Conservation (phyloP, 768 basidiomycete species). For the Phlegmacium glaucopus region DNA sequence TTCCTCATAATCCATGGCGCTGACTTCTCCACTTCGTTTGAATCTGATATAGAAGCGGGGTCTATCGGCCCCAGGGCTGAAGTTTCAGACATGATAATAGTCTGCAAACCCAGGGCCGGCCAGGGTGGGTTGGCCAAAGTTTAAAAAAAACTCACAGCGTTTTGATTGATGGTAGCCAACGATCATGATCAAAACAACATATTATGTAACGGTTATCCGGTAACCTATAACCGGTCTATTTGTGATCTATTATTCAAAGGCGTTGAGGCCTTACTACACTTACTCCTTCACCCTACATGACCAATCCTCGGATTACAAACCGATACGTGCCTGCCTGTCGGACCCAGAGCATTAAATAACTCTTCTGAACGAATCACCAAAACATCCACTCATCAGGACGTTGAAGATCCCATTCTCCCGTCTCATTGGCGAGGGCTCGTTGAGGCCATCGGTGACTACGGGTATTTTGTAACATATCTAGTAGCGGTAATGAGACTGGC, state of each 20-base stretch:
- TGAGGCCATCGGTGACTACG: constrained; percentile 62
- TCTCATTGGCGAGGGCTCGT: constrained; percentile 66
- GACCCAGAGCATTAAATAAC: constrained; percentile 43
- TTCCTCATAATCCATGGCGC: constrained; percentile 65
- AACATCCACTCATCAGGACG: constrained; percentile 53
- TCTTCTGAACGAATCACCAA: constrained; percentile 47
- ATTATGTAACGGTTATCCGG: too few species aligned
- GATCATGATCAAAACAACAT: constrained; percentile 3
- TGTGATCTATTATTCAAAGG: constrained; percentile 12
- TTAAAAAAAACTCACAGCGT: too few species aligned
- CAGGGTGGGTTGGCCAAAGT: too few species aligned
- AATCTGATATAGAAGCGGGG: constrained; percentile 37
- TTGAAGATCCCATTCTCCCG: constrained; percentile 65
- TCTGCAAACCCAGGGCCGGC: background rate
- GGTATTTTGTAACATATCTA: constrained; percentile 29
- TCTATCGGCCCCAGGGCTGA: constrained; percentile 49
- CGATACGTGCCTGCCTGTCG: constrained; percentile 35
- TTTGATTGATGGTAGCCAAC: too few species aligned
- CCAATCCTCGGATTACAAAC: constrained; percentile 25
- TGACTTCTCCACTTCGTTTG: constrained; percentile 47
- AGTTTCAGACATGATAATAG: constrained; percentile 13
- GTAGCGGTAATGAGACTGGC: constrained; percentile 43
- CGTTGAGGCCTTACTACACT: constrained; percentile 60
- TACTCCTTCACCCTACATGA: background rate
- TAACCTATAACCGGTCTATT: too few species aligned